Base-by-base conservation (phyloP, 192 early-diverging fungal genomes). In the Rhizophagus clarus region DNA sequence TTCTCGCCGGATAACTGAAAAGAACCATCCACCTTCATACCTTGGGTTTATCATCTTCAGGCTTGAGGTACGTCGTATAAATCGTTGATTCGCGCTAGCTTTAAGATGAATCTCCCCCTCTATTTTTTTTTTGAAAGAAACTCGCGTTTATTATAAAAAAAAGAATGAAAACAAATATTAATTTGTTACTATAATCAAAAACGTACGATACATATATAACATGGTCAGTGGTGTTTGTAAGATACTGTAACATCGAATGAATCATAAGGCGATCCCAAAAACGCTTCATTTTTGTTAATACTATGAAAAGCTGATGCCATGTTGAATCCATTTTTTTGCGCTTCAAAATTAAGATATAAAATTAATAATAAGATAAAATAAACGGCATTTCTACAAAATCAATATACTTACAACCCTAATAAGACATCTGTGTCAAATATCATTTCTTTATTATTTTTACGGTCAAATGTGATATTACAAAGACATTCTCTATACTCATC, bases 241-340 rank as follows among this genome's bases (percentile, higher is more conserved):
- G 24, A 22, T 60, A 61, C 32, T 79, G 28, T 17, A 79, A 47
- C 29, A 79, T 47, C 11, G 77, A 67, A 71, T 79, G 77, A 26
- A 79, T 32, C 37, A 79, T 28, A 9, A 79, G 61, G 61, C 12
- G 47, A 79, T 14, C 77, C 77, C 24, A 79, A 34, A 45, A 61
- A 15, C 56, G 67, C 40, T 72, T 79, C 67, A 15, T 79, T 26
- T 70, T 32, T 68, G 47, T 68, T 29, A 20, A 28, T 26, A 29
- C 66, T 70, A 20, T 51, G 77, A 22, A 79, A 70, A 51, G 77
- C 77, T 8, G 31, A 74, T 14, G 28, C 17, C 14, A 67, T 56
- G 20, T 67, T 79, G 32, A 79, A 79, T 31, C 51, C 56, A 24
- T 29, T 72, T 24, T n/a, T 70, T 68, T 9, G 49, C 22, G 40